Conservation (phyloP, 75 land plant genomes). For the Selaginella moellendorffii region DNA sequence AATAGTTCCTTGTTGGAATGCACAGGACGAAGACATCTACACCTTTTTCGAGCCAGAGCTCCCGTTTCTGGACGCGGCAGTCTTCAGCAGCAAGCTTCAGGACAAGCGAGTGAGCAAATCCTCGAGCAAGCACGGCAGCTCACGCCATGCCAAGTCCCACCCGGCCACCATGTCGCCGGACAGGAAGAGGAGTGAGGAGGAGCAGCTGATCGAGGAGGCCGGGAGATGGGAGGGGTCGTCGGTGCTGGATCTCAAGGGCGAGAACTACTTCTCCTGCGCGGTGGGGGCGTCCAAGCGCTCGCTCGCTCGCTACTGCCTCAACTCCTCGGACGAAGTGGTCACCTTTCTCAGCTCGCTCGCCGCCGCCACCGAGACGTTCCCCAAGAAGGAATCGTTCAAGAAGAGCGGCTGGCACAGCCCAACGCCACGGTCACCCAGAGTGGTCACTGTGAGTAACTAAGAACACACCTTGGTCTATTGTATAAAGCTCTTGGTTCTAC, state of each 20-base stretch:
- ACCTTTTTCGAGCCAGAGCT: conserved; percentile 99
- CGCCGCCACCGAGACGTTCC: not conserved
- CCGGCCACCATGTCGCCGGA: not conserved
- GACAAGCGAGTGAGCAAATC: not conserved
- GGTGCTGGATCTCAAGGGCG: conserved; percentile 81
- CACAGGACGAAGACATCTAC: conserved; percentile 98
- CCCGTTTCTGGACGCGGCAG: conserved; percentile 35
- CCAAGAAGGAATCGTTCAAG: not conserved
- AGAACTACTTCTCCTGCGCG: conserved; percentile 95
- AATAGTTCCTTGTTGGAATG: conserved; percentile 94
- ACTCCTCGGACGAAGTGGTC: conserved; percentile 69
- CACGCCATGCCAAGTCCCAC: not conserved
- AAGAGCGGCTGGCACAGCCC: not conserved
- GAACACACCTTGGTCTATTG: no score
- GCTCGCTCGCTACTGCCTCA: conserved; percentile 53
- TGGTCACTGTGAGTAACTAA: not conserved
- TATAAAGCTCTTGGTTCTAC: no score
- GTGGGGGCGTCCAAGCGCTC: conserved; percentile 70
- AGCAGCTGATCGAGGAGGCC: not conserved
- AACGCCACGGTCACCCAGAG: not conserved
- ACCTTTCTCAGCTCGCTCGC: conserved; percentile 50
- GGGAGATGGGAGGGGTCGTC: conserved; percentile 36
- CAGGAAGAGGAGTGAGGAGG: not conserved
- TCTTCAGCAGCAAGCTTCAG: conserved; percentile 27
- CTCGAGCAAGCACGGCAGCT: not conserved